A percentile compares a stretch with the other conserved stretches of the same genome.
phyloP scores from a whole-genome alignment of 169 alveolate genomes.

The Condylostoma magnum region DNA sequence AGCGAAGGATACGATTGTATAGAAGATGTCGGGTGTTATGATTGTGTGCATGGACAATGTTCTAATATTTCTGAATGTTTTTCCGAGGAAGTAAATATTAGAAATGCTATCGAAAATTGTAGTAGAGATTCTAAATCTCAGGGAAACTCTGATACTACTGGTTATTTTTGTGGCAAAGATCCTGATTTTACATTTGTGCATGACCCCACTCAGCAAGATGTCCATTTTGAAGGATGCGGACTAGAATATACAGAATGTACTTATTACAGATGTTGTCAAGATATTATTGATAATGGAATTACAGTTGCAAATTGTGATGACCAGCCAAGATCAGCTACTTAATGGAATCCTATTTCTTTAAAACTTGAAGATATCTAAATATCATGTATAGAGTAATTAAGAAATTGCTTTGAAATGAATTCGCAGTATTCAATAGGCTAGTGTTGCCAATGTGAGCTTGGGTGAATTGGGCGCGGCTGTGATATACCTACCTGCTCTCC shows the following conservation, averaged over 20 bases:
- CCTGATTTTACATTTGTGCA: constrained; percentile 41
- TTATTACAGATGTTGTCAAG: constrained; percentile 49
- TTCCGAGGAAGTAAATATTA: background rate
- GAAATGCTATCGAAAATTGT: constrained; percentile 33
- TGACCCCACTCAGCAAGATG: constrained; percentile 30
- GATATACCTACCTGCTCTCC: constrained; percentile 66
- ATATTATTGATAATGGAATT: constrained; percentile 22
- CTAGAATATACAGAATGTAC: constrained; percentile 47
- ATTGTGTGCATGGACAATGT: constrained; percentile 54
- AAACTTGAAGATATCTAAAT: constrained; percentile 3
- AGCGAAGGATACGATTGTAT: constrained; percentile 40
- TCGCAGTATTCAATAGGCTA: constrained; percentile 45
- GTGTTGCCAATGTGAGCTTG: constrained; percentile 74
- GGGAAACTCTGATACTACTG: constrained; percentile 54
- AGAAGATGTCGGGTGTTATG: constrained; percentile 37
- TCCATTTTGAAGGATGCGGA: constrained; percentile 69
- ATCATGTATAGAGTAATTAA: constrained; percentile 36
- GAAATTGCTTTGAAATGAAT: constrained; percentile 44
- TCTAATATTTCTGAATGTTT: constrained; percentile 30
- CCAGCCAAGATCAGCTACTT: background rate
- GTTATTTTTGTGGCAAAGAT: constrained; percentile 61
- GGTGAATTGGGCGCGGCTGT: constrained; percentile 70
- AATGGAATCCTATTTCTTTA: background rate
- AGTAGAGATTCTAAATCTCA: constrained; percentile 35
- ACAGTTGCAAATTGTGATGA: constrained; percentile 14